Base-by-base conservation (phyloP, 108 stramenopile genomes). In the Nitzschia putrida region DNA sequence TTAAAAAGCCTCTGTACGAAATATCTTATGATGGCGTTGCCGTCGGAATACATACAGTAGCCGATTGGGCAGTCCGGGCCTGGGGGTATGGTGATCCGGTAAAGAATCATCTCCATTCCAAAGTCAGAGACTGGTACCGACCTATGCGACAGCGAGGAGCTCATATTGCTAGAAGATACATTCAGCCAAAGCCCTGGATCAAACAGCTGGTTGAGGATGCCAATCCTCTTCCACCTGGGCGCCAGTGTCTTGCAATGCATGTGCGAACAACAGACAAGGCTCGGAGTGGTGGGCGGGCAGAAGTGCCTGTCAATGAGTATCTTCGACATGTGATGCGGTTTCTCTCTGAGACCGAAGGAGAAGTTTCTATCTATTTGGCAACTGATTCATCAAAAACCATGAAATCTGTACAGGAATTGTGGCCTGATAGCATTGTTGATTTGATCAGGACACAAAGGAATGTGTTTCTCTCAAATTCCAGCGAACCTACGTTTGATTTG, bases 211-310 rank as follows among this genome's bases (percentile, higher is more conserved):
- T 61, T 10, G 45, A 73, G 1, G 29, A 55, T 11, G 72, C 71
- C 18, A 73, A 73, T 47, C 72, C 71, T 7, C 37, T 44, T 8
- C 3, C 13, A 20, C 6, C 47, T 2, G 47, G 18, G 2, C 6
- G 6, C 6, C 51, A 38, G 9, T 81, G 80, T 50, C 70, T 81
- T 8, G 74, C 73, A 25, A 64, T 72, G 18, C 80, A 81, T 67
- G 42, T 81, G 14, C 70, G 71, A 22, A 60, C 56, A 16, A 38
- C 74, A 16, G 80, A 82, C 60, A 82, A 84, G 42, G 47, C 47
- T 1, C 47, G 14, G 47, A 76, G 69, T 12, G 44, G 38, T 0
- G 49, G 60, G 26, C 55, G 77, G 14, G 37, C n/a, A 18, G 53
- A 66, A 26, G 41, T 77, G 10, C 54, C 37, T 2, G 26, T 58